Percentiles rank a stretch among this genome's conserved stretches.
Conservation (phyloP, 257 asterid genomes). For the Linaria vulgaris region DNA sequence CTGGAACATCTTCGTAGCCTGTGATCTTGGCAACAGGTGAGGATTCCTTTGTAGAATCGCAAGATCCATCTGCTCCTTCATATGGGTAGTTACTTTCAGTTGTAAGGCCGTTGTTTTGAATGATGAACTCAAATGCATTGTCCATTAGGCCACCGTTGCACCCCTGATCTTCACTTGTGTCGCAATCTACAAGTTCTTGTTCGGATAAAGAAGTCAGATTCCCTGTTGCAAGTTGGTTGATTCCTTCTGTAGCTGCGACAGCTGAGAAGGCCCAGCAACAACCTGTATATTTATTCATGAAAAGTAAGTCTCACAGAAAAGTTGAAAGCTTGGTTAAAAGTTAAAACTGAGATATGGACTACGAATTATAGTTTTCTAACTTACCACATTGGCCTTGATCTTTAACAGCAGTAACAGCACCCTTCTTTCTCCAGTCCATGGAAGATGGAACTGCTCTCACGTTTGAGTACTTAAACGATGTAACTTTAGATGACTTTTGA, state of each 20-base stretch:
- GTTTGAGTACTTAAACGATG: conserved; percentile 30
- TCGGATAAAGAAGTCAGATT: conserved; percentile 1
- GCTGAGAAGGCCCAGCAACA: conserved; percentile 19
- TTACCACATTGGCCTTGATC: conserved; percentile 39
- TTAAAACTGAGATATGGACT: no score
- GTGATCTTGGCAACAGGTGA: conserved; percentile 3
- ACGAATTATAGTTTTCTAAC: no score
- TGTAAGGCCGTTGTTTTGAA: conserved; percentile 1
- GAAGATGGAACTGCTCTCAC: conserved; percentile 17
- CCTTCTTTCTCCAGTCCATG: conserved; percentile 40
- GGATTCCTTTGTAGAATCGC: not conserved
- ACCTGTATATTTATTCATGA: not conserved
- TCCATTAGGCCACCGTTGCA: conserved; percentile 15
- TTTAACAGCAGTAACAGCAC: conserved; percentile 39
- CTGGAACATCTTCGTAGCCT: conserved; percentile 9
- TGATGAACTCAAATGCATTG: conserved; percentile 12
- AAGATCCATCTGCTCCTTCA: conserved; percentile 4
- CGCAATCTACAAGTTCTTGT: conserved; percentile 21
- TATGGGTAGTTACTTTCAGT: conserved; percentile 13
- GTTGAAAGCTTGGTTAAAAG: no score
- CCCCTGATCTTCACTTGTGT: not conserved
- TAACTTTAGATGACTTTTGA: not conserved
- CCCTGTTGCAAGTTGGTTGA: conserved; percentile 4
- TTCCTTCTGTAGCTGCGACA: conserved; percentile 5
- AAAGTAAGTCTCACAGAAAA: not conserved